Conservation (phyloP, 352 stramenopile genomes). For the Pseudoperonospora humuli region DNA sequence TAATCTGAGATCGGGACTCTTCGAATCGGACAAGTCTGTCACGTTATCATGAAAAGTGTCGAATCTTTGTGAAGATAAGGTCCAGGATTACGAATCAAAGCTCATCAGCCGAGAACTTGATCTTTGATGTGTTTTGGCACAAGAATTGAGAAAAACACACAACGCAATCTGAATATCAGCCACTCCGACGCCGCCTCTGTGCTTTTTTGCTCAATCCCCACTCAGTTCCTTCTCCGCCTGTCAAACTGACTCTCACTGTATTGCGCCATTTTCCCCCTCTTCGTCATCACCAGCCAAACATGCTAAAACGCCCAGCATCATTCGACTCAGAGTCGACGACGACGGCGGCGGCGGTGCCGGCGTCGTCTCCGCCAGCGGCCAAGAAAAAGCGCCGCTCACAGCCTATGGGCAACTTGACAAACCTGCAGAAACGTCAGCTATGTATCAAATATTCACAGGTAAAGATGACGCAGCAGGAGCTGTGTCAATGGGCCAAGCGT, state of each 20-base stretch:
- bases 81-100: no score
- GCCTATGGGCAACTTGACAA: conserved; percentile 53
- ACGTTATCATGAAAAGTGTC: no score
- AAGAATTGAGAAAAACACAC: no score
- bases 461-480: conserved; percentile 58
- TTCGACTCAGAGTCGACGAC: not conserved
- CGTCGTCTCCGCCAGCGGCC: conserved; percentile 3
- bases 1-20: no score
- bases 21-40: no score
- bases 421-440: conserved; percentile 49
- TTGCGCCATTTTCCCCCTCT: conserved; percentile 18
- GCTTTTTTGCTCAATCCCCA: not conserved
- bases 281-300: conserved; percentile 8
- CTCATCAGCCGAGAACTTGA: no score
- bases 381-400: conserved; percentile 43
- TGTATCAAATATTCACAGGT: conserved; percentile 48
- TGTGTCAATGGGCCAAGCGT: conserved; percentile 49
- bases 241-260: conserved; percentile 28
- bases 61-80: no score
- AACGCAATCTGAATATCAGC: no score
- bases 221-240: conserved; percentile 2
- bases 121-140: no score
- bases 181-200: no score
- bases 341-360: not conserved
- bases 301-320: conserved; percentile 22